These are phyloP conservation scores for Escallonia herrerae DNA, from an alignment of 129 eudicot genomes.

Conservation along the genomic window DNA sequence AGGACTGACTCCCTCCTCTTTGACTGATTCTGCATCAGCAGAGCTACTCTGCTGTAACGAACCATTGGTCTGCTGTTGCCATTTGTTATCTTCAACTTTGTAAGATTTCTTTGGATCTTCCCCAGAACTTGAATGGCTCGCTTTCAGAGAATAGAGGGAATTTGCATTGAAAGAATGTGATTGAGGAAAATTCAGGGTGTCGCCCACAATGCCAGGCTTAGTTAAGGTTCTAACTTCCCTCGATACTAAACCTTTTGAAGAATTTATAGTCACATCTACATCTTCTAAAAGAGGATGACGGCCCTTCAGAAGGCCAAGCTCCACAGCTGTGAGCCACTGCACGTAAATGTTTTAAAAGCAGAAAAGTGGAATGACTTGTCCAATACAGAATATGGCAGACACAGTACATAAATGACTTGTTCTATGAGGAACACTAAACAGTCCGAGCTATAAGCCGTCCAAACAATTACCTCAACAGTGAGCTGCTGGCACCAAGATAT, in stretches of 20 bases:
- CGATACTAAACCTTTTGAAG: constrained; percentile 51
- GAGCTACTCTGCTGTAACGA: constrained; percentile 17
- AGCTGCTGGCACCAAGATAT: constrained; percentile 65
- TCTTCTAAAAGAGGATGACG: constrained; percentile 89
- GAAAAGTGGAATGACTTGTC: background rate
- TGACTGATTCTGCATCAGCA: constrained; percentile 23
- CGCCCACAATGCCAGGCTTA: constrained; percentile 21
- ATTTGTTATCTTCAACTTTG: constrained; percentile 14
- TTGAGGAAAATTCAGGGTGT: constrained; percentile 17
- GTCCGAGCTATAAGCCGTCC: background rate
- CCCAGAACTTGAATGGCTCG: constrained; percentile 19
- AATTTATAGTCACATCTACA: constrained; percentile 60
- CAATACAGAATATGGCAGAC: background rate
- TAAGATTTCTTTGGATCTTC: constrained; percentile 17
- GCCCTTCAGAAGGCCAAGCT: constrained; percentile 86
- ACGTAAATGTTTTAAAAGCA: constrained; percentile 11
- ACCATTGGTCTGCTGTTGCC: constrained; percentile 14
- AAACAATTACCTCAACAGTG: constrained; percentile 59
- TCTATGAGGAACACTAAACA: background rate
- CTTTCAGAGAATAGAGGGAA: constrained; percentile 15
- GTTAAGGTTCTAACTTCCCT: constrained; percentile 27
- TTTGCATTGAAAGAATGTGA: constrained; percentile 21
- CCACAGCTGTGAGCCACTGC: constrained; percentile 93
- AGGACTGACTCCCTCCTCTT: constrained; percentile 13
- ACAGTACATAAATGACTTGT: background rate